Conservation (phyloP, 805 yeast species). For the Komagataella populi region DNA sequence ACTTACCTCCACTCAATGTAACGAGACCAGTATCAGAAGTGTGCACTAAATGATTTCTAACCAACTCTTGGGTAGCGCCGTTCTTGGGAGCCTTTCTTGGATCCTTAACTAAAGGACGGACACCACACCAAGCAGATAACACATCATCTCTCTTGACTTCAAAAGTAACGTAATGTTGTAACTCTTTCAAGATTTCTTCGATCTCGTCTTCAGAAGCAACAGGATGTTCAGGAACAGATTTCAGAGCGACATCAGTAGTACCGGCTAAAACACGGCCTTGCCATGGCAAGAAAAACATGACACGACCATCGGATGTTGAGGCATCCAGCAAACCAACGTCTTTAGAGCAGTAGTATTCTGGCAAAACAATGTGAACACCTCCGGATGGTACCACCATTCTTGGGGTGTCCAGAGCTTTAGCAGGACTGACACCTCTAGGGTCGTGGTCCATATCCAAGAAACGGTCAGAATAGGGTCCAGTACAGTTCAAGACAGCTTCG, state of each 20-base stretch:
- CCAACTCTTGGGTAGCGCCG: slow-evolving; percentile 71
- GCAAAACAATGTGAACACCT: slow-evolving; percentile 87
- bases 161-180: slow-evolving; percentile 81
- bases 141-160: slow-evolving; percentile 86
- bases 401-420: slow-evolving; percentile 25
- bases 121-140: slow-evolving; percentile 93
- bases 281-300: slow-evolving; percentile 96
- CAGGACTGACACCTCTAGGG: slow-evolving; percentile 50
- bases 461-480: slow-evolving; percentile 86
- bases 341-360: slow-evolving; percentile 83
- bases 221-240: slow-evolving; percentile 59
- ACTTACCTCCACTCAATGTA: slow-evolving; percentile 92
- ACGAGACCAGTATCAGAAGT: slow-evolving; percentile 63
- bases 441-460: slow-evolving; percentile 78
- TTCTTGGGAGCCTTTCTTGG: slow-evolving; percentile 39
- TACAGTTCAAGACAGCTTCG: slow-evolving; percentile 75
- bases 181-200: slow-evolving; percentile 72
- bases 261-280: slow-evolving; percentile 95
- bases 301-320: slow-evolving; percentile 88
- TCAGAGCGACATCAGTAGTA: slow-evolving; percentile 85
- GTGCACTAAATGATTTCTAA: slow-evolving; percentile 76
- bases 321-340: slow-evolving; percentile 86
- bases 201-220: slow-evolving; percentile 82
- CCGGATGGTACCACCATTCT: slow-evolving; percentile 88
- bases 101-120: slow-evolving; percentile 86